These are phyloP conservation scores for Penicillium argentinense DNA, from an alignment of 495 filamentous ascomycete species.

Conservation along the genomic window DNA sequence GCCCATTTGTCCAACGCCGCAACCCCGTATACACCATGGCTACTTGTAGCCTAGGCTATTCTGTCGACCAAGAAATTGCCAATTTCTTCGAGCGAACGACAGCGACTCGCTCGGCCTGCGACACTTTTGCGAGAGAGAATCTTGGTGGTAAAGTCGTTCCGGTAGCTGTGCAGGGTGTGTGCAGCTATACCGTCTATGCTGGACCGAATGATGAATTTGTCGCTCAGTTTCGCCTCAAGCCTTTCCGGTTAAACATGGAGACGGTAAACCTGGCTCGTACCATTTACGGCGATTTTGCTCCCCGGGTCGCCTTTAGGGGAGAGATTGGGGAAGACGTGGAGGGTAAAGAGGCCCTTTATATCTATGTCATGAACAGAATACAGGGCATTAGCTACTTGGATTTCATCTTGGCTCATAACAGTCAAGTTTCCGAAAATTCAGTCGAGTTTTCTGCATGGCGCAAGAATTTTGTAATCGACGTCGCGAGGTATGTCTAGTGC, in stretches of 20 bases:
- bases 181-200: constrained; percentile 46
- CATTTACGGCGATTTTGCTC: constrained; percentile 33
- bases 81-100: constrained; percentile 39
- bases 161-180: constrained; percentile 38
- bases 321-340: constrained; percentile 32
- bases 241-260: constrained; percentile 29
- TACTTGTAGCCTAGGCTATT: no score
- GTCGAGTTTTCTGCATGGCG: constrained; percentile 28
- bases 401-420: constrained; percentile 33
- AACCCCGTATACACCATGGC: no score
- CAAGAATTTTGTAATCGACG: constrained; percentile 30
- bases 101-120: constrained; percentile 34
- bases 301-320: constrained; percentile 32
- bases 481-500: constrained; percentile 30
- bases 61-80: constrained; percentile 34
- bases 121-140: constrained; percentile 30
- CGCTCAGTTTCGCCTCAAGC: constrained; percentile 42
- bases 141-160: constrained; percentile 33
- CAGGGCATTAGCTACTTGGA: constrained; percentile 36
- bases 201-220: constrained; percentile 38
- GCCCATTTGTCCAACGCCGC: no score
- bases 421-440: constrained; percentile 30
- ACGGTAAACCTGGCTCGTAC: constrained; percentile 26
- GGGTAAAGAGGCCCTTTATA: constrained; percentile 32
- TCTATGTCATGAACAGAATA: constrained; percentile 40